Evolutionary conservation across 1,139 yeast genomes (phyloP).

Genomic region (Blastobotrys proliferans): DNA sequence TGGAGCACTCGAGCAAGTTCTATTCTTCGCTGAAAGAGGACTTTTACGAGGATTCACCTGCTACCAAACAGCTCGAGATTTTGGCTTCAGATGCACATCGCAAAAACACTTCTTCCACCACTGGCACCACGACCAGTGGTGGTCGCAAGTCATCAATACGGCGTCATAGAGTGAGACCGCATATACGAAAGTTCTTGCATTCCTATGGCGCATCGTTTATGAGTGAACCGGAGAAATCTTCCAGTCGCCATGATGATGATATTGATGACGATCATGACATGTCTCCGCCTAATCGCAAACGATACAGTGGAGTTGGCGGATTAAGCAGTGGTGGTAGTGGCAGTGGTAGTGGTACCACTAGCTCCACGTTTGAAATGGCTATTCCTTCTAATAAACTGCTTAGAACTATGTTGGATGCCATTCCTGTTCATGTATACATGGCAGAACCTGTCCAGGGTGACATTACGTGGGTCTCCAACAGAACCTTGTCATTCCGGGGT

Average conservation of each 20-base stretch:
- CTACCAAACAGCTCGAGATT: conserved; percentile 14
- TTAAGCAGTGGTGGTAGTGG: neutral
- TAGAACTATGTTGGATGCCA: conserved; percentile 35
- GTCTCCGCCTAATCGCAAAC: neutral
- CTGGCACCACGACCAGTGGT: neutral
- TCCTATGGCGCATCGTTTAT: conserved; percentile 24
- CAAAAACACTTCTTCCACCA: neutral
- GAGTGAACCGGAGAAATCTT: conserved; percentile 18
- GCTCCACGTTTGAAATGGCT: conserved; percentile 15
- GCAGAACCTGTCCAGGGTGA: conserved; percentile 34
- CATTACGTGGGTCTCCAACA: conserved; percentile 35
- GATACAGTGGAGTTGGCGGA: neutral
- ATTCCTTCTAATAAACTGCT: conserved; percentile 28
- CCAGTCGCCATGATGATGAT: neutral
- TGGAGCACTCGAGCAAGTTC: conserved; percentile 16
- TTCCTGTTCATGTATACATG: conserved; percentile 36
- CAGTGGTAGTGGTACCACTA: neutral
- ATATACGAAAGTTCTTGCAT: conserved; percentile 19
- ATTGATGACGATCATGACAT: neutral
- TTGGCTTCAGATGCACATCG: conserved; percentile 10
- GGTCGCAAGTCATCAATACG: neutral
- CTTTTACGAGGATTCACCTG: conserved; percentile 10
- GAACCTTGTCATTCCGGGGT: conserved; percentile 35
- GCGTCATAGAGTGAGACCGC: conserved; percentile 19
- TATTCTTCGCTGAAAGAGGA: conserved; percentile 20